phyloP scores from a whole-genome alignment of 345 rosid species.

The Cardamine occulta region DNA sequence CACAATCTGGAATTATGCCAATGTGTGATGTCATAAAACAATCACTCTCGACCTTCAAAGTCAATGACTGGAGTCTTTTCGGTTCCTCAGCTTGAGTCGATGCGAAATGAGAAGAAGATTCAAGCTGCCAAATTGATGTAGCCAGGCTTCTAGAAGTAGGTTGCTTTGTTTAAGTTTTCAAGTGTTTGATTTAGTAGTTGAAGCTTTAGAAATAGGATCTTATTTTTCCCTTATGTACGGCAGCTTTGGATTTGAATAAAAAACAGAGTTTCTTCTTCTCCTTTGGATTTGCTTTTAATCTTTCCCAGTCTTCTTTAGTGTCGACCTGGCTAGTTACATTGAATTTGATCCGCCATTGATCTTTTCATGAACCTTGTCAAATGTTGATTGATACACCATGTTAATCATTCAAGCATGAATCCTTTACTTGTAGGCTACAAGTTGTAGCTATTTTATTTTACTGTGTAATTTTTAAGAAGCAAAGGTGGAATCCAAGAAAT shows the following conservation, averaged over 20 bases:
- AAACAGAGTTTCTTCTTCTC: background rate
- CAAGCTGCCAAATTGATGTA: background rate
- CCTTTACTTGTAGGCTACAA: too few relatives aligned
- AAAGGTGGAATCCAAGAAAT: conserved; percentile 17
- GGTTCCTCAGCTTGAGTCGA: conserved; percentile 42
- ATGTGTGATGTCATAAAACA: conserved; percentile 70
- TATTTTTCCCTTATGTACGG: background rate
- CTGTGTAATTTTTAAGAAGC: background rate
- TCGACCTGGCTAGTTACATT: background rate
- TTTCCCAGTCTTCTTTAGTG: background rate
- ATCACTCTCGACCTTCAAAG: conserved; percentile 71
- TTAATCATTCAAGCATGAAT: background rate
- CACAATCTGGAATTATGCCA: conserved; percentile 60
- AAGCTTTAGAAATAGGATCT: background rate
- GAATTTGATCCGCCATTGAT: background rate
- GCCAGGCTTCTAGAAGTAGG: background rate
- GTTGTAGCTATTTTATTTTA: background rate
- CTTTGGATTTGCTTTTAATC: background rate
- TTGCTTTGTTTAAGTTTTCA: background rate
- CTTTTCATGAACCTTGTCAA: background rate
- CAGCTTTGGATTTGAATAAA: background rate
- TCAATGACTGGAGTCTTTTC: conserved; percentile 78
- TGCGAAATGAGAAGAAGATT: background rate
- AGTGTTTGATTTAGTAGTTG: background rate
- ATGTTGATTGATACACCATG: background rate